A percentile compares a stretch with the other conserved stretches of the same genome.
phyloP scores from a whole-genome alignment of 208 protist genomes.

The Trypanosoma avium region DNA sequence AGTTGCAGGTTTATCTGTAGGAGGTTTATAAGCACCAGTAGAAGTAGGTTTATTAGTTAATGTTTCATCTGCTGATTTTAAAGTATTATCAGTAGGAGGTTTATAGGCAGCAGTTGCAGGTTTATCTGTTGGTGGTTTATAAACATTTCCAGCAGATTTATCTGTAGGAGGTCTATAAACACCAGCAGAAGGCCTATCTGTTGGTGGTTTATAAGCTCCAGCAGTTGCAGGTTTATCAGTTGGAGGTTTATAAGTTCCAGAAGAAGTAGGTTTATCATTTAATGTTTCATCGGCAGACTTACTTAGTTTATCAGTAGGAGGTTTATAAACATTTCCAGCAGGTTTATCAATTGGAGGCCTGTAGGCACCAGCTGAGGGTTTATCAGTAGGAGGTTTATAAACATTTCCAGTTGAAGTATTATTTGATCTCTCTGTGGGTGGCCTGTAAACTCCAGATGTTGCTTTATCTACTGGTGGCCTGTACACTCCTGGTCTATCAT shows the following conservation, averaged over 20 bases:
- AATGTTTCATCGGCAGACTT: conserved; percentile 23
- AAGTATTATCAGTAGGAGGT: conserved; percentile 22
- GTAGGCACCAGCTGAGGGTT: conserved; percentile 27
- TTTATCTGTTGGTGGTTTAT: conserved; percentile 34
- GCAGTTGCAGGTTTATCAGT: conserved; percentile 18
- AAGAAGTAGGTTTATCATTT: conserved; percentile 20
- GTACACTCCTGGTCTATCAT: conserved; percentile 4
- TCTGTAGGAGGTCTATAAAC: conserved; percentile 28
- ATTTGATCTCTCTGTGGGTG: conserved; percentile 30
- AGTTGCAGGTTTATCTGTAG: conserved; percentile 18
- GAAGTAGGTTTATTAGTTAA: conserved; percentile 24
- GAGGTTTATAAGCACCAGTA: conserved; percentile 16
- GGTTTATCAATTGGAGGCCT: conserved; percentile 24
- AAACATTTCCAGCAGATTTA: conserved; percentile 22
- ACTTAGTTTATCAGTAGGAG: conserved; percentile 21
- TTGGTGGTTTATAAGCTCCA: conserved; percentile 13
- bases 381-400: conserved; percentile 11
- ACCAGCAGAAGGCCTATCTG: conserved; percentile 18
- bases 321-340: conserved; percentile 32
- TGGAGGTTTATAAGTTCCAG: conserved; percentile 24
- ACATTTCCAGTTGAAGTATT: conserved; percentile 11
- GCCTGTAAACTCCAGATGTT: conserved; percentile 27
- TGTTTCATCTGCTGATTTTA: conserved; percentile 26
- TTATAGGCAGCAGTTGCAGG: conserved; percentile 22
- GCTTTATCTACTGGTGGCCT: conserved; percentile 25